Evolutionary conservation across 306 rosid genomes (phyloP).

Genomic region (Quercus wislizeni): DNA sequence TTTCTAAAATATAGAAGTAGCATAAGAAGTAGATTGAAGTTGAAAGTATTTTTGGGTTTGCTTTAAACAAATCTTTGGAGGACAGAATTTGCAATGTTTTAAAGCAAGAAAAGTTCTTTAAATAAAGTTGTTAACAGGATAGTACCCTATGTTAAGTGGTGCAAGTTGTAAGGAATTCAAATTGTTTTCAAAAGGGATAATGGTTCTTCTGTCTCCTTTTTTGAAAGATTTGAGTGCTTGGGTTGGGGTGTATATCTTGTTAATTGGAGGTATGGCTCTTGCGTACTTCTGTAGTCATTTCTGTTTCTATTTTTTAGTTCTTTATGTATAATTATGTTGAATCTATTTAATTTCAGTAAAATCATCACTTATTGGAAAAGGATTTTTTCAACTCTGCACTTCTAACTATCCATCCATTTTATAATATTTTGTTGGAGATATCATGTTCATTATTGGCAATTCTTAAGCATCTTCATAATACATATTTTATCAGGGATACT

Average conservation of each 20-base stretch:
- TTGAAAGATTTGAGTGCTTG: not conserved
- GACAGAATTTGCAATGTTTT: not conserved
- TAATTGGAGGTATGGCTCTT: not conserved
- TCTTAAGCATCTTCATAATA: not conserved
- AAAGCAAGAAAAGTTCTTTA: not conserved
- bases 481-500: no score
- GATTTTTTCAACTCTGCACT: not conserved
- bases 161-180: not conserved
- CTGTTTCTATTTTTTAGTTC: not conserved
- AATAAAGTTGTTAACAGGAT: not conserved
- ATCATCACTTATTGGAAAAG: not conserved
- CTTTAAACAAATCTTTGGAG: not conserved
- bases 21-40: not conserved
- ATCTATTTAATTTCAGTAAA: not conserved
- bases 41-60: not conserved
- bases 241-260: not conserved
- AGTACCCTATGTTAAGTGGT: not conserved
- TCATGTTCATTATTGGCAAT: not conserved
- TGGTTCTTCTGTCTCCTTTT: not conserved
- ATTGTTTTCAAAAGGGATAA: not conserved
- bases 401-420: not conserved
- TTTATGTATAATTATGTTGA: not conserved
- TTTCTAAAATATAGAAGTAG: not conserved
- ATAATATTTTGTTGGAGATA: not conserved
- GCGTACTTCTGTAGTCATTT: conserved; percentile 2